These are phyloP conservation scores for Prunus davidiana DNA, from an alignment of 306 rosid genomes.

Conservation along the genomic window DNA sequence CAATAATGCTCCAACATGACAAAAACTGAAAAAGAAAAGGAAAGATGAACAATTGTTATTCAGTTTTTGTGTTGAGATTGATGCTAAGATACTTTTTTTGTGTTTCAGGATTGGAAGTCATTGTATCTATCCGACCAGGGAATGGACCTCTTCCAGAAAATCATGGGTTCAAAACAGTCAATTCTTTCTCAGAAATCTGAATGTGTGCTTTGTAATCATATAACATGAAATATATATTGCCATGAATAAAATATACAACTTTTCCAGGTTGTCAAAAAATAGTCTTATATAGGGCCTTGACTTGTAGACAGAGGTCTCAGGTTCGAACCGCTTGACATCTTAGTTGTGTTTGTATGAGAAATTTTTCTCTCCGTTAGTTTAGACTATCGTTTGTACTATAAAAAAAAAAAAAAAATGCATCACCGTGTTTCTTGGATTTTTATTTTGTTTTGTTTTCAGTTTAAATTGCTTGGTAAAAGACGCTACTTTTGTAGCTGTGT, in stretches of 20 bases:
- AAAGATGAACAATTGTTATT: not conserved
- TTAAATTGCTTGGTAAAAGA: too few species aligned
- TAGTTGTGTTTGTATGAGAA: too few species aligned
- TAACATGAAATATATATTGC: slow-evolving; percentile 9
- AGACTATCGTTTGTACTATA: too few species aligned
- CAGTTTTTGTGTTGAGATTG: not conserved
- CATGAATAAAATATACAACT: not conserved
- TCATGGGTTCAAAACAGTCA: slow-evolving; percentile 76
- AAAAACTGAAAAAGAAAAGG: not conserved
- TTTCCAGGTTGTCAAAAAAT: not conserved
- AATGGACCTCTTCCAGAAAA: slow-evolving; percentile 82
- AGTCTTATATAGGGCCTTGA: not conserved
- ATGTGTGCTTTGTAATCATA: slow-evolving; percentile 14
- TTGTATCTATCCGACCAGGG: slow-evolving; percentile 81
- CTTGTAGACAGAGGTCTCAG: too few species aligned
- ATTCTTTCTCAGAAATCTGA: slow-evolving; percentile 65
- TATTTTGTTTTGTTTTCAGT: too few species aligned
- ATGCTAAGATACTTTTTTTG: not conserved
- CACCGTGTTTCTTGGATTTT: too few species aligned
- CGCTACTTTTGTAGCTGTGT: not conserved
- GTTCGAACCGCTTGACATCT: accelerated
- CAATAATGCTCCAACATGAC: not conserved
- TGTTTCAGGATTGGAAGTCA: slow-evolving; percentile 74
- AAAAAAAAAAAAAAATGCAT: too few species aligned
- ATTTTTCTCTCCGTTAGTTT: too few species aligned